Base-by-base conservation (phyloP, 2,329 filamentous ascomycete genomes). In the Sporothrix humicola region DNA sequence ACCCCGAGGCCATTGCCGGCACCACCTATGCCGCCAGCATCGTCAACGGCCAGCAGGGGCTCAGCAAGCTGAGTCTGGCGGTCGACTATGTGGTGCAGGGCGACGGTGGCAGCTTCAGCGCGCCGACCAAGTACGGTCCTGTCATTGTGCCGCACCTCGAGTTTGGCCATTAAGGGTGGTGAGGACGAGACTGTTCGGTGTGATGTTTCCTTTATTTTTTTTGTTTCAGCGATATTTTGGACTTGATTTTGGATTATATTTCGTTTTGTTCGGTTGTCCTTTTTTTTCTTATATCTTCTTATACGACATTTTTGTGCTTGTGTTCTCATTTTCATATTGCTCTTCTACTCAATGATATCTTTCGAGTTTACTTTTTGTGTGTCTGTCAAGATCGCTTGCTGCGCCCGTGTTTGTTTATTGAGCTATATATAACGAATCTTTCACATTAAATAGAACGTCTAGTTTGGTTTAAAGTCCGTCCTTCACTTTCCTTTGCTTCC, bases 21-120 rank as follows among this genome's bases (percentile, higher is more conserved):
- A 79, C 77, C 23, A 78, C 79, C 63, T 81, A 81, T 68, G 79
- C 79, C 6, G 77, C 78, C 56, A 78, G 76, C 74, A 79, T 76
- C 54, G 73, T 74, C 48, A 77, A 76, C 66, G 78, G 76, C 20
- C 75, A 78, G 69, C 76, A 85, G 72, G 84, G 88, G 2, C 78
- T 90, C 73, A 86, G 84, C 73, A 93, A 91, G 84, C 81, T 99
- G 78, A 97, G 93, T 82, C 84, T 99, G 61, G 96, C 95, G 0
- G 93, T 97, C 1, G 96, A 99, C 82, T 99, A 98, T 81, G 93
- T 99, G 82, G 95, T 99, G 26, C 96, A 99, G 82, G 94, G 93
- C 0, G 95, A 98, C 78, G 66, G 66, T 17, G 92, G 93, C 0
- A 88, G 90, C 0, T 95, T 92, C 81, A 56, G 69, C 5, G 72